These are phyloP conservation scores for Graphium sp. DNA, from an alignment of 2,329 filamentous ascomycete genomes.

Conservation along the genomic window DNA sequence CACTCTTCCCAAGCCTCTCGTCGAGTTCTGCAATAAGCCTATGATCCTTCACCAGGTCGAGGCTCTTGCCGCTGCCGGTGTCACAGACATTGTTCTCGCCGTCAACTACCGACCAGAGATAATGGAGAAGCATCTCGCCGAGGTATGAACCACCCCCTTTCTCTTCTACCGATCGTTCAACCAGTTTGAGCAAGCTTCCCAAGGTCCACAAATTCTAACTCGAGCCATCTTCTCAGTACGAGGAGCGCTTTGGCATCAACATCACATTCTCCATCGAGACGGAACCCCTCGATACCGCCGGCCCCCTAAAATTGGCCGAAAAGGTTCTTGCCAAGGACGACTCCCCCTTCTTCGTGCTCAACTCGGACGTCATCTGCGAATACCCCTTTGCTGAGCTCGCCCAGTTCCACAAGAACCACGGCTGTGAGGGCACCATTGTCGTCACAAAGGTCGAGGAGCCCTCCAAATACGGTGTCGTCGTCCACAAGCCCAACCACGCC, in stretches of 20 bases:
- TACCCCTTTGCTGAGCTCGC: slow-evolving; percentile 86
- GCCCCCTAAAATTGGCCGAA: slow-evolving; percentile 89
- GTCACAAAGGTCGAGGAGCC: slow-evolving; percentile 99
- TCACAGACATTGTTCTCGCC: slow-evolving; percentile 92
- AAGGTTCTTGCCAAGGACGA: slow-evolving; percentile 86
- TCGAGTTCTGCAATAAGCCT: slow-evolving; percentile 93
- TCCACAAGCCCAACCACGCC: slow-evolving; percentile 85
- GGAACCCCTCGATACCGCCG: slow-evolving; percentile 87
- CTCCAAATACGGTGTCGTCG: slow-evolving; percentile 95
- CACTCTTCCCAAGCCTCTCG: slow-evolving; percentile 90
- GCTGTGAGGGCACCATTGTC: slow-evolving; percentile 91
- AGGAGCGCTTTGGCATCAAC: slow-evolving; percentile 79
- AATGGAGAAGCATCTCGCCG: slow-evolving; percentile 85
- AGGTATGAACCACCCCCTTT: slow-evolving; percentile 35
- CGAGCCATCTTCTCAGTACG: slow-evolving; percentile 47
- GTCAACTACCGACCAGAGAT: slow-evolving; percentile 98
- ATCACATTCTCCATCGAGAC: slow-evolving; percentile 96
- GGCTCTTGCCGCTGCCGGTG: slow-evolving; percentile 79
- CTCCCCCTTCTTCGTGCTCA: slow-evolving; percentile 91
- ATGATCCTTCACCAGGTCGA: slow-evolving; percentile 99
- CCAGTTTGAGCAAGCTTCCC: background rate
- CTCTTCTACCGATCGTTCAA: background rate
- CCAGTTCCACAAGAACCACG: slow-evolving; percentile 83
- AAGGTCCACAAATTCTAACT: no score
- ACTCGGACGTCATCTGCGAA: slow-evolving; percentile 96